Evolutionary conservation across 2,329 filamentous ascomycete species (phyloP).

Genomic region (Geosmithia morbida): DNA sequence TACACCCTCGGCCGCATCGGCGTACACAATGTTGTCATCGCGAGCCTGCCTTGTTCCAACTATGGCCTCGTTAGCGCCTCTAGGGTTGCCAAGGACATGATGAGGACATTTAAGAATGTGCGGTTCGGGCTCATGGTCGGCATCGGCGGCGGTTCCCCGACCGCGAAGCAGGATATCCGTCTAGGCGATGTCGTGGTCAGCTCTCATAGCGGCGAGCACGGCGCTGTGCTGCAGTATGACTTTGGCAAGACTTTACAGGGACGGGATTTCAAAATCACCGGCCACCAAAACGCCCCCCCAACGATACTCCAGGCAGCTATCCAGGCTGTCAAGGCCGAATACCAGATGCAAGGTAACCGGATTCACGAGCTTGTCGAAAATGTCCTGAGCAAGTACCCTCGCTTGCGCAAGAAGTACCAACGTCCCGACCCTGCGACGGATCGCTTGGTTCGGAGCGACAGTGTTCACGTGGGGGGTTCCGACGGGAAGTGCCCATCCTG

Average conservation of each 20-base stretch:
- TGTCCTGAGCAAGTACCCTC: no score
- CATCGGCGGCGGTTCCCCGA: constrained; percentile 12
- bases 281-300: neutral
- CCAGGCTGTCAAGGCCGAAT: neutral
- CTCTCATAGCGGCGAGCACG: neutral
- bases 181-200: constrained; percentile 10
- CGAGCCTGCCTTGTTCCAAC: no score
- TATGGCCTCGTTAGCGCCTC: no score
- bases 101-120: constrained; percentile 5
- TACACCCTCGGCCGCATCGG: constrained; percentile 5
- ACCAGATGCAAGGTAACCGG: neutral
- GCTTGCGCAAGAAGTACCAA: no score
- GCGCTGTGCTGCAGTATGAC: constrained; percentile 8
- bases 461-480: no score
- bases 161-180: constrained; percentile 5
- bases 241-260: constrained; percentile 6
- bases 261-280: neutral
- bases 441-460: no score
- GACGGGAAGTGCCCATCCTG: no score
- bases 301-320: constrained; percentile 3
- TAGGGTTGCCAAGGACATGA: constrained; percentile 4
- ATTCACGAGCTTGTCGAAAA: no score
- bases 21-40: constrained; percentile 7
- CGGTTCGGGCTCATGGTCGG: constrained; percentile 9
- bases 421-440: no score